Conservation (phyloP, 1,139 yeast genomes). For the Meyerozyma carpophila region DNA sequence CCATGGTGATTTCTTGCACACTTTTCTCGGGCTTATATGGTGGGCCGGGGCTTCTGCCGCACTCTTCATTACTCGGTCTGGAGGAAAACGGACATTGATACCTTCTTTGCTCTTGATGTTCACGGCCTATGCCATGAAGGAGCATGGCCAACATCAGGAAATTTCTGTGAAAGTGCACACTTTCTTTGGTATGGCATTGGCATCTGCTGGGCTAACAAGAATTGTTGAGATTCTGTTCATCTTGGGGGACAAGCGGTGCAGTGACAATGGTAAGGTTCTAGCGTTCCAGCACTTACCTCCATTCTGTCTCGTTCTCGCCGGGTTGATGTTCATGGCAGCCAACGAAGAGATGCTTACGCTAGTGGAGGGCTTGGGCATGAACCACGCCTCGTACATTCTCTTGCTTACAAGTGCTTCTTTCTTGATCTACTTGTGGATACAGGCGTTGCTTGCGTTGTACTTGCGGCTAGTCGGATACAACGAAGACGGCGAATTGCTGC, state of each 20-base stretch:
- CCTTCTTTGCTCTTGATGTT: slow-evolving; percentile 78
- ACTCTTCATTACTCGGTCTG: slow-evolving; percentile 56
- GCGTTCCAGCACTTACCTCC: slow-evolving; percentile 85
- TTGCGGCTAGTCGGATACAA: slow-evolving; percentile 45
- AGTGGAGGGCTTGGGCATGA: slow-evolving; percentile 71
- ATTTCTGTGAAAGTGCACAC: slow-evolving; percentile 84
- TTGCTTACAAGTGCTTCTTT: slow-evolving; percentile 73
- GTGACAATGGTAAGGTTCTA: slow-evolving; percentile 43
- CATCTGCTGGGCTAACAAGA: slow-evolving; percentile 71
- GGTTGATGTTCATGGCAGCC: slow-evolving; percentile 84
- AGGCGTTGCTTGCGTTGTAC: slow-evolving; percentile 53
- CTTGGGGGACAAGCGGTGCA: slow-evolving; percentile 47
- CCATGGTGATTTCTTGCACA: slow-evolving; percentile 90
- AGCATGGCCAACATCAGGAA: slow-evolving; percentile 69
- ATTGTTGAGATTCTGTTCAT: slow-evolving; percentile 74
- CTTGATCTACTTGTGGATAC: slow-evolving; percentile 61
- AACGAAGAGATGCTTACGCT: slow-evolving; percentile 79
- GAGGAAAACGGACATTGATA: slow-evolving; percentile 62
- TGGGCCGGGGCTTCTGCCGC: slow-evolving; percentile 93
- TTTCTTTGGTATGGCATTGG: slow-evolving; percentile 75
- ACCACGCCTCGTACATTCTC: slow-evolving; percentile 77
- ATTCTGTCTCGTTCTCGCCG: slow-evolving; percentile 70
- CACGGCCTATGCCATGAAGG: slow-evolving; percentile 93
- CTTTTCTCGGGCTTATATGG: slow-evolving; percentile 95
- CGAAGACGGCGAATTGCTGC: slow-evolving; percentile 26